Evolutionary conservation across 2,329 filamentous ascomycete species (phyloP), one percentile per base, ranked within the genome.

Genomic region (Teratosphaeria destructans): DNA sequence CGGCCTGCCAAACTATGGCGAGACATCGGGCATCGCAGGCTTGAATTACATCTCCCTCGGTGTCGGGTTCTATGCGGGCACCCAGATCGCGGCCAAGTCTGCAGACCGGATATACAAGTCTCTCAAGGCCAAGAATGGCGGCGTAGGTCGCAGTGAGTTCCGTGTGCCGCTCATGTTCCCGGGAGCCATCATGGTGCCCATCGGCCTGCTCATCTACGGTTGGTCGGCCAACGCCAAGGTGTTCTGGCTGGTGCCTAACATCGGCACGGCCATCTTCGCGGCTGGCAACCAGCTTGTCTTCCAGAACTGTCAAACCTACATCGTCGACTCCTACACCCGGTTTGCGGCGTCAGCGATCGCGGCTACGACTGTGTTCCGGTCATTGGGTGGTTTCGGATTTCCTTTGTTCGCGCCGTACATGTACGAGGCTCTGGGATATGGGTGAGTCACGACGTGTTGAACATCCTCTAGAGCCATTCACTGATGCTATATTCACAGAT

Each of bases 191-290:
- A 73, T 83, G 39, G 77, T 85, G 1, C 82, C 83, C 0, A 67
- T 79, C 19, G 79, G 81, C 8, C 73, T 85, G 0, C 79, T 84
- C 62, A 78, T 79, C 72, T 85, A 84, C 65, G 82, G 82, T 35
- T 85, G 82, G 81, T 74, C 77, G 1, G 82, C 82, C 0, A 74
- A 85, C 55, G 73, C 77, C 35, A 67, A 75, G 1, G 71, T 76
- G 2, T 81, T 83, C 65, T 86, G 82, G 81, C 81, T 85, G 53
- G 74, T 84, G 5, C 82, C 83, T 0, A 83, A 86, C 60, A 75
- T 86, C 39, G 84, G 83, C 1, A 80, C 82, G 1, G 74, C 76
- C 0, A 74, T 84, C 3, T 80, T 84, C 19, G 80, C 81, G 0
- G 71, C 78, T 0, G 83, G 82, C 0, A 78, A 82, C 57, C 80